A percentile compares a stretch with the other conserved stretches of the same genome.
Evolutionary conservation across 169 alveolate genomes (phyloP).

Genomic region (Plasmodium coatneyi): DNA sequence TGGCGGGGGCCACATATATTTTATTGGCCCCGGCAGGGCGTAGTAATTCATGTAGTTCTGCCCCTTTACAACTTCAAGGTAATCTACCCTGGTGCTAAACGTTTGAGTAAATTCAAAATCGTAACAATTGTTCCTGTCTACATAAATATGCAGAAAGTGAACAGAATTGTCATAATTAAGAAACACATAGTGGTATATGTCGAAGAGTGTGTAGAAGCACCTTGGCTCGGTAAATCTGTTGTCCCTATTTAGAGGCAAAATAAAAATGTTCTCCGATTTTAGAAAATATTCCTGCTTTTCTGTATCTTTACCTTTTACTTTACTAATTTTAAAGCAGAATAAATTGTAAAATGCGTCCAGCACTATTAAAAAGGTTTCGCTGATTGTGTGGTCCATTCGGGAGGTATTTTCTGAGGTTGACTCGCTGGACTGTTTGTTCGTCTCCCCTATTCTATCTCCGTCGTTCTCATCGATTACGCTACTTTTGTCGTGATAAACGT

Average conservation of each 20-base stretch:
- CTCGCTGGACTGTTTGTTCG: background rate
- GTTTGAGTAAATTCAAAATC: constrained; percentile 47
- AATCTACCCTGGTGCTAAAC: constrained; percentile 2
- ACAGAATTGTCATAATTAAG: constrained; percentile 66
- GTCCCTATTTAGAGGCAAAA: constrained; percentile 64
- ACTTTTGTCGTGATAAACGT: constrained; percentile 36
- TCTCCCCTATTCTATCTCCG: background rate
- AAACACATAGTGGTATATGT: constrained; percentile 63
- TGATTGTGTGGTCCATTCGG: background rate
- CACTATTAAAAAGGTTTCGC: constrained; percentile 27
- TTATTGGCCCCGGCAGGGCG: constrained; percentile 59
- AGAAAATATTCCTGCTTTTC: constrained; percentile 5
- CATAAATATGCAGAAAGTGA: constrained; percentile 50
- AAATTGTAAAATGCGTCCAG: constrained; percentile 75
- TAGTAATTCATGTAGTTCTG: constrained; percentile 13
- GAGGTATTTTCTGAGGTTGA: background rate
- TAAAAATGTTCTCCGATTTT: constrained; percentile 32
- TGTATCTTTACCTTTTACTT: constrained; percentile 4
- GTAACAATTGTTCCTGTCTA: constrained; percentile 18
- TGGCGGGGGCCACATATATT: constrained; percentile 63
- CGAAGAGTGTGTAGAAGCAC: constrained; percentile 51
- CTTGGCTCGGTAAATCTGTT: constrained; percentile 26
- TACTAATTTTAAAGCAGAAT: constrained; percentile 46
- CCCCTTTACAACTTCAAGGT: constrained; percentile 32
- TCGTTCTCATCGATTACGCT: background rate